Percentiles rank a stretch among this genome's conserved stretches.
Evolutionary conservation across 768 basidiomycete genomes (phyloP).

Genomic region (Termitomyces sp.): DNA sequence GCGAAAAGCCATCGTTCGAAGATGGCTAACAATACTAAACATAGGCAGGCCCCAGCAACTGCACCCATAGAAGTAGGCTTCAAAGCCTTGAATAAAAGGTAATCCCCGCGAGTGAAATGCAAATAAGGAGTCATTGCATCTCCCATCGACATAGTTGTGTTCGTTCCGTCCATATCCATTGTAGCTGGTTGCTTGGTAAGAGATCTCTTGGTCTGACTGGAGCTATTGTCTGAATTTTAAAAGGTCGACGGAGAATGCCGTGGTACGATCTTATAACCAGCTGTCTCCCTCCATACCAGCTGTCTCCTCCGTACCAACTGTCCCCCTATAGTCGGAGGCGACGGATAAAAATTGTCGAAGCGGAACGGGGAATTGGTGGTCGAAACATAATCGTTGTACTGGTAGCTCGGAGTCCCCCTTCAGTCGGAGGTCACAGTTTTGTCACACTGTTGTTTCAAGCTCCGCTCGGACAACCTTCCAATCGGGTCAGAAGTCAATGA

Average conservation of each 20-base stretch:
- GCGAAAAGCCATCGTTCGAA: constrained; percentile 68
- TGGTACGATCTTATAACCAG: too few species aligned
- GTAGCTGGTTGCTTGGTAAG: background rate
- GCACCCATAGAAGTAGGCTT: constrained; percentile 62
- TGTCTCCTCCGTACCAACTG: too few species aligned
- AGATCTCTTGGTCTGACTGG: background rate
- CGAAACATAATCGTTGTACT: constrained; percentile 25
- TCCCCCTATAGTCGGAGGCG: too few species aligned
- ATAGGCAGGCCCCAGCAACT: constrained; percentile 71
- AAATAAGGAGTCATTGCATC: constrained; percentile 60
- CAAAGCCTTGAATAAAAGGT: constrained; percentile 64
- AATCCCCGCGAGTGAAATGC: constrained; percentile 62
- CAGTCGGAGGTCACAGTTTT: too few species aligned
- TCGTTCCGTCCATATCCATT: constrained; percentile 3
- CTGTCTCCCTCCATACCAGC: too few species aligned
- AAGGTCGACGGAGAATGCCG: background rate
- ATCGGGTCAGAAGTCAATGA: too few species aligned
- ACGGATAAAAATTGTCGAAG: constrained; percentile 15
- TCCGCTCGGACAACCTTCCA: too few species aligned
- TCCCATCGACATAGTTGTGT: background rate
- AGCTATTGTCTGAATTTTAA: background rate
- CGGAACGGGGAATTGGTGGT: constrained; percentile 17
- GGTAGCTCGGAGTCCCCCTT: too few species aligned
- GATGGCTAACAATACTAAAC: constrained; percentile 59
- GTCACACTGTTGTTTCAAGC: too few species aligned